phyloP scores from a whole-genome alignment of 139 green algal genomes.

The Chlamydomonas eustigma region DNA sequence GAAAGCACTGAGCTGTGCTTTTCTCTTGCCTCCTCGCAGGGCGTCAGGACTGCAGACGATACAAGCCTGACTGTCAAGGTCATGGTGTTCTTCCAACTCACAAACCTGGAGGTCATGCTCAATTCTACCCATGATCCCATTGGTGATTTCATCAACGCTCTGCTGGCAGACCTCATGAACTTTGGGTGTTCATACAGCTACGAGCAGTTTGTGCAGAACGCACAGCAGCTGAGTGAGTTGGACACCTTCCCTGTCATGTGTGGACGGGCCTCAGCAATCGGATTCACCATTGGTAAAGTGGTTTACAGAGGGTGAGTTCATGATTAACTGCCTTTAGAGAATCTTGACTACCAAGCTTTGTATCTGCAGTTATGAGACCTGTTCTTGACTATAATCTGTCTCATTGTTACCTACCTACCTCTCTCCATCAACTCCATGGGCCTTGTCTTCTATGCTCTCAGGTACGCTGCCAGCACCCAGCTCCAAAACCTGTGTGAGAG shows the following conservation, averaged over 20 bases:
- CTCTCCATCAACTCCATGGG: too few species aligned
- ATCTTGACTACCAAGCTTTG: too few species aligned
- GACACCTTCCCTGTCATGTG: conserved; percentile 19
- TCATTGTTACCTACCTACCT: too few species aligned
- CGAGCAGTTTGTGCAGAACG: conserved; percentile 16
- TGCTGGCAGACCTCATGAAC: conserved; percentile 22
- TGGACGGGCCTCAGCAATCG: conserved; percentile 1
- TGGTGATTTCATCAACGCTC: conserved; percentile 26
- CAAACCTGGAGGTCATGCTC: conserved; percentile 22
- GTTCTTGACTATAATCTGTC: too few species aligned
- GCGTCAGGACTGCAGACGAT: conserved; percentile 20
- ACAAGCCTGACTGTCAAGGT: conserved; percentile 23
- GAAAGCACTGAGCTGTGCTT: too few species aligned
- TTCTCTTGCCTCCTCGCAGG: conserved; percentile 10
- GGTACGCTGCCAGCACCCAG: conserved; percentile 4
- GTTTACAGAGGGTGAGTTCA: not conserved
- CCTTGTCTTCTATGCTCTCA: too few species aligned
- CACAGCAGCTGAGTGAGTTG: conserved; percentile 13
- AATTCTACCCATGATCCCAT: conserved; percentile 24
- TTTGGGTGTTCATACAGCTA: conserved; percentile 12
- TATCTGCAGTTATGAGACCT: too few species aligned
- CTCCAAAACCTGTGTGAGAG: conserved; percentile 22
- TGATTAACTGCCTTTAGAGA: too few species aligned
- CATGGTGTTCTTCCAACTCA: conserved; percentile 14
- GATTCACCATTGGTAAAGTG: conserved; percentile 23